These are phyloP conservation scores for Fusarium guadeloupense DNA, from an alignment of 2,329 filamentous ascomycete species.

Conservation along the genomic window DNA sequence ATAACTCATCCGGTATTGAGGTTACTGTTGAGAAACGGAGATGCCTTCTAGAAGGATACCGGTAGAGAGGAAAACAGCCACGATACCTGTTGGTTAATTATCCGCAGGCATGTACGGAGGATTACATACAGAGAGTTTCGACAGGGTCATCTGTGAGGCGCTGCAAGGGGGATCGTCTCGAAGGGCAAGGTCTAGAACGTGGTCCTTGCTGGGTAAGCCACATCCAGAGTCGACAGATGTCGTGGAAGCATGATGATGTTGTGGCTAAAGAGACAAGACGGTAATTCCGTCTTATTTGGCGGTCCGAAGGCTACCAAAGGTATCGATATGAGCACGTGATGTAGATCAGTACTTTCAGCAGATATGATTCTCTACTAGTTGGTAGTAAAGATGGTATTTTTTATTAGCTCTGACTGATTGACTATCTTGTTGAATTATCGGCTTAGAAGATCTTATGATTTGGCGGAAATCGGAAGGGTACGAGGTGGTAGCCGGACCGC, in stretches of 20 bases:
- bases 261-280: slow-evolving; percentile 22
- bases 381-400: too few relatives aligned
- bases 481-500: too few relatives aligned
- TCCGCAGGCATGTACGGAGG: slow-evolving; percentile 2
- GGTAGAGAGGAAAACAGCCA: slow-evolving; percentile 15
- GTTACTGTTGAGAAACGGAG: slow-evolving; percentile 16
- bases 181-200: slow-evolving; percentile 1
- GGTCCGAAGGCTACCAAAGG: too few relatives aligned
- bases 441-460: too few relatives aligned
- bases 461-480: too few relatives aligned
- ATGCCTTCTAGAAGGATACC: slow-evolving; percentile 32
- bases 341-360: too few relatives aligned
- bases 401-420: too few relatives aligned
- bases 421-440: too few relatives aligned
- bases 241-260: slow-evolving; percentile 23
- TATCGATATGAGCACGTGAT: too few relatives aligned
- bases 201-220: slow-evolving; percentile 33
- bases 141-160: slow-evolving; percentile 8
- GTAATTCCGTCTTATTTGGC: slow-evolving; percentile 20
- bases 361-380: too few relatives aligned
- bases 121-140: neutral
- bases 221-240: neutral
- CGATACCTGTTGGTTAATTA: slow-evolving; percentile 20
- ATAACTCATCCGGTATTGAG: slow-evolving; percentile 13
- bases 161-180: slow-evolving; percentile 30